Percentiles rank a stretch among this genome's conserved stretches.
Conservation (phyloP, 257 asterid genomes). For the Nyctanthes arbortristis region DNA sequence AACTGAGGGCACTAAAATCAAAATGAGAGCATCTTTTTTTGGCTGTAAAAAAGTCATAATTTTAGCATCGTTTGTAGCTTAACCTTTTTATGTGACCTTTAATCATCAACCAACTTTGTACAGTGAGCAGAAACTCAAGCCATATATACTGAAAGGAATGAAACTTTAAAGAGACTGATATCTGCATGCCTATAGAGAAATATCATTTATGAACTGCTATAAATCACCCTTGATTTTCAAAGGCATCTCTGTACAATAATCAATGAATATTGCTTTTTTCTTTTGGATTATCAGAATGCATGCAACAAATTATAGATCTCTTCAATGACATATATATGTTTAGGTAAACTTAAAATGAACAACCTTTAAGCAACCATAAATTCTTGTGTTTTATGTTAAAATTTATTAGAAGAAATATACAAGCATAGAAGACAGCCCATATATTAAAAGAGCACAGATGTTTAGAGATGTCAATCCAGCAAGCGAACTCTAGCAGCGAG, state of each 20-base stretch:
- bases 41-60: slow-evolving; percentile 18
- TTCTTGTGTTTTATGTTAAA: neutral
- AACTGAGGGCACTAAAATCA: neutral
- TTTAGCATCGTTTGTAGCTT: slow-evolving; percentile 14
- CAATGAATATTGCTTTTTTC: too few relatives aligned
- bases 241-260: neutral
- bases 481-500: too few relatives aligned
- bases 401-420: slow-evolving; percentile 31
- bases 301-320: too few relatives aligned
- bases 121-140: slow-evolving; percentile 9
- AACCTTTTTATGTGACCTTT: slow-evolving; percentile 4
- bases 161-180: slow-evolving; percentile 19
- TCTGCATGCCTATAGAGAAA: slow-evolving; percentile 19
- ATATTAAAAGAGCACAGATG: slow-evolving; percentile 30
- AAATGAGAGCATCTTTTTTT: neutral
- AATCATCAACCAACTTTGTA: slow-evolving; percentile 17
- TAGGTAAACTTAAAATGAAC: neutral
- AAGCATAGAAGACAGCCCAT: slow-evolving; percentile 37
- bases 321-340: neutral
- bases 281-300: too few relatives aligned
- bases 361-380: neutral
- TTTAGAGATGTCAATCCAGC: too few relatives aligned
- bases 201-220: slow-evolving; percentile 20
- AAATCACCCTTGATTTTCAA: neutral
- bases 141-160: slow-evolving; percentile 16